Evolutionary conservation across 2,329 filamentous ascomycete species (phyloP).

Genomic region (Fusarium tanahbumbuense): DNA sequence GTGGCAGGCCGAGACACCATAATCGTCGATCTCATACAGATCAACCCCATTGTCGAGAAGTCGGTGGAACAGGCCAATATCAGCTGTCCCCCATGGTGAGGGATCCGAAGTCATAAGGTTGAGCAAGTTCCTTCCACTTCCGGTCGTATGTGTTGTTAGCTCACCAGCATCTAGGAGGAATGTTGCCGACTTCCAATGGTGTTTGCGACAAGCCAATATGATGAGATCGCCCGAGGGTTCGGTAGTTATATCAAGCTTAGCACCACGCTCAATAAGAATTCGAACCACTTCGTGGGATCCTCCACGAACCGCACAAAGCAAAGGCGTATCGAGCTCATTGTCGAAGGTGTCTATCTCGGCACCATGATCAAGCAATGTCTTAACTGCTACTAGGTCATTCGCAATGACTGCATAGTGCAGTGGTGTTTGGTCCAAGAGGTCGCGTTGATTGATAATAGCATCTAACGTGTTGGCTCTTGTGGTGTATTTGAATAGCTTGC

Average conservation of each 20-base stretch:
- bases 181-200: background rate
- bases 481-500: fast-evolving
- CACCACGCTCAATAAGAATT: background rate
- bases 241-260: background rate
- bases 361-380: background rate
- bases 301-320: fast-evolving
- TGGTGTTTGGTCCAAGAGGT: fast-evolving
- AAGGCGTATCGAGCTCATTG: fast-evolving
- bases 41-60: background rate
- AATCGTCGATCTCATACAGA: background rate
- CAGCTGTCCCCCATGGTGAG: fast-evolving
- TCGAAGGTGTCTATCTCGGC: background rate
- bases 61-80: background rate
- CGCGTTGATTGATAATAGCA: background rate
- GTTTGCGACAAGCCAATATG: background rate
- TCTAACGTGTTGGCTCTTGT: fast-evolving
- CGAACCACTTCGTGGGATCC: fast-evolving
- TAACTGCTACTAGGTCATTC: background rate
- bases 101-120: fast-evolving
- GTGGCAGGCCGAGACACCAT: background rate
- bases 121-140: fast-evolving
- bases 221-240: background rate
- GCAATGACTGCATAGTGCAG: background rate
- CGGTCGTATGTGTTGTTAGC: fast-evolving
- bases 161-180: background rate